phyloP scores from a whole-genome alignment of 176 grass and related monocot genomes.

The Zea mays region Zm-B73-REFERENCE-NAM-5.0 NC_050102.1:139523001-139523500 shows the following conservation, averaged over 20 bases:
- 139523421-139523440: neutral
- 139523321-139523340: neutral
- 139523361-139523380: constrained; percentile 6
- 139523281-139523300: neutral
- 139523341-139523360: constrained; percentile 20
- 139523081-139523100: neutral
- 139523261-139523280: neutral
- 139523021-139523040: neutral
- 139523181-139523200: neutral
- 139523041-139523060: neutral
- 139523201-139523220: neutral
- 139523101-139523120: neutral
- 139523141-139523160: neutral
- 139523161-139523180: neutral
- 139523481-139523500: neutral
- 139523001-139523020: neutral
- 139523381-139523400: too few relatives aligned
- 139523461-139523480: constrained; percentile 1
- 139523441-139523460: constrained; percentile 19
- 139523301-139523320: neutral
- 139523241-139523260: neutral
- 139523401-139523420: neutral
- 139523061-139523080: neutral
- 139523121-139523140: neutral
- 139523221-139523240: neutral